Evolutionary conservation across 345 rosid species (phyloP), one percentile per base, ranked within the genome.

Genomic region (Camelina laxa): DNA sequence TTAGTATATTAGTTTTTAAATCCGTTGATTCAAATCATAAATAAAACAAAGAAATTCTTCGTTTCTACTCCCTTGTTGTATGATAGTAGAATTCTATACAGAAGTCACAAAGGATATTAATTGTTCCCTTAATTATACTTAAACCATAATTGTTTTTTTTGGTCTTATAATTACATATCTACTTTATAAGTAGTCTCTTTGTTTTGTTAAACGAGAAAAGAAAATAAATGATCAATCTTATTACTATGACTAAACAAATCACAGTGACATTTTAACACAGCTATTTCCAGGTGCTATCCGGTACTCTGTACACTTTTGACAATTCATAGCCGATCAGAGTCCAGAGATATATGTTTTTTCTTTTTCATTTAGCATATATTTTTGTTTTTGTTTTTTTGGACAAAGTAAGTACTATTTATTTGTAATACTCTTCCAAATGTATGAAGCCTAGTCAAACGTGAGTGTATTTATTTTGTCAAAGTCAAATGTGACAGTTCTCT

Each of bases 271-370:
- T 27, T 53, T 3, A 56, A 55, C 14, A 73, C 47, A 73, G 49
- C 49, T 64, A 20, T 54, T 22, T 45, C 65, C 71, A 55, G 65
- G 57, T 73, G 55, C 57, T 42, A 31, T 54, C 47, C 57, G 65
- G 48, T 44, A 55, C 71, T 64, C 27, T 33, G 36, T 33, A 33
- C 36, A 33, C 36, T 33, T 19, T 27, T 22, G 65, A 56, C 71
- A 20, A 31, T 73, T 65, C 64, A 64, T 31, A 20, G 48, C 69
- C 77, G 56, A 74, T 65, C 48, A 20, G n/a, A n/a, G n/a, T n/a
- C n/a, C n/a, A n/a, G 4, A 9, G 27, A 41, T 41, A 7, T 8
- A 33, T 33, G 36, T 30, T 20, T 21, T 17, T 19, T 1, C 2
- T 24, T 36, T 49, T 30, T 9, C 10, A 0, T 48, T 6, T 33